Percentiles rank a stretch among this genome's conserved stretches.
phyloP scores from a whole-genome alignment of 345 rosid genomes.

The Raphanus raphanistrum region DNA sequence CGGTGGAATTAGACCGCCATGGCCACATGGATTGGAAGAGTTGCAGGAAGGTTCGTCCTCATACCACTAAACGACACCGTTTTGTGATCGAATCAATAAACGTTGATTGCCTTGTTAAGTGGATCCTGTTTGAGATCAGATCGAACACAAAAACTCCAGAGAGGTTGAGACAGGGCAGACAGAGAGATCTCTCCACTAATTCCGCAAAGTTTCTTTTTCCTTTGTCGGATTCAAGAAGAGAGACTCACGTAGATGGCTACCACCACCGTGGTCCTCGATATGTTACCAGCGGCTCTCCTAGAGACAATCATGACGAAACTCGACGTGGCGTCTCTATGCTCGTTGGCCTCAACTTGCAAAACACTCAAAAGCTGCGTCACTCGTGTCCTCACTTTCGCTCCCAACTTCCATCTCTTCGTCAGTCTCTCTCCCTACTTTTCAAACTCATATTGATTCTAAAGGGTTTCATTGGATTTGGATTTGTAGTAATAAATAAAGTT shows the following conservation, averaged over 20 bases:
- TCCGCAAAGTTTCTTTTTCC: background rate
- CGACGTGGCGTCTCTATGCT: slow-evolving; percentile 76
- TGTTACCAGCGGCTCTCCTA: slow-evolving; percentile 64
- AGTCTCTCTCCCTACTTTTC: slow-evolving; percentile 13
- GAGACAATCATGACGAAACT: slow-evolving; percentile 74
- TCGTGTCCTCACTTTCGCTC: slow-evolving; percentile 73
- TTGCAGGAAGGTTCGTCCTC: background rate
- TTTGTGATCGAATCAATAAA: background rate
- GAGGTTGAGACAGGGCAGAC: background rate
- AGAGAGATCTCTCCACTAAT: slow-evolving; percentile 12
- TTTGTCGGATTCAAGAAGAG: background rate
- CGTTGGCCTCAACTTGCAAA: slow-evolving; percentile 67
- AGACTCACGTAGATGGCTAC: slow-evolving; percentile 24
- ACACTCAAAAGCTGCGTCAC: slow-evolving; percentile 54
- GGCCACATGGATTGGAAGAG: background rate
- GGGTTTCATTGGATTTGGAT: too few species aligned
- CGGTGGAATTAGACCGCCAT: background rate
- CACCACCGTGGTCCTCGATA: slow-evolving; percentile 46
- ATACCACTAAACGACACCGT: background rate
- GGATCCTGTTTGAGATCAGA: slow-evolving; percentile 30
- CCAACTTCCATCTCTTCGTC: slow-evolving; percentile 72
- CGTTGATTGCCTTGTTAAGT: background rate
- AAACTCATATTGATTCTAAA: background rate
- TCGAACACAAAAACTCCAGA: background rate
- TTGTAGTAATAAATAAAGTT: background rate